Percentiles rank a stretch among this genome's conserved stretches.
Evolutionary conservation across 2,329 filamentous ascomycete species (phyloP).

Genomic region (Ascochyta rabiei): DNA sequence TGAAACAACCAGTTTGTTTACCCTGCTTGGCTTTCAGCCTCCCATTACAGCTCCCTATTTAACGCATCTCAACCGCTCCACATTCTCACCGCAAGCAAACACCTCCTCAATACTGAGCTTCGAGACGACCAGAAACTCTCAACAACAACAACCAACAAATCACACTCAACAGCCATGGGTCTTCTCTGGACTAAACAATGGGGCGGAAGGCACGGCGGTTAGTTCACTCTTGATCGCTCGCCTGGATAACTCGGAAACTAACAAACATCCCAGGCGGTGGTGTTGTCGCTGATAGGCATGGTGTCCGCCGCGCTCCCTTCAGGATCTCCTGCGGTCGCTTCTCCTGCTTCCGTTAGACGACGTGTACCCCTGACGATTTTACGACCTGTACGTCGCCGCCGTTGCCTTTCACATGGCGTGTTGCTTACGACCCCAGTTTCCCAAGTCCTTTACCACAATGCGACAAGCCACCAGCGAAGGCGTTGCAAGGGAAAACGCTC

Average conservation of each 20-base stretch:
- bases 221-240: conserved; percentile 21
- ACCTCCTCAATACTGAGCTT: background rate
- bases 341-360: conserved; percentile 59
- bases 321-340: conserved; percentile 57
- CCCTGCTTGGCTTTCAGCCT: conserved; percentile 23
- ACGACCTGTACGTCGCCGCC: conserved; percentile 31
- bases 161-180: conserved; percentile 46
- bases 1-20: conserved; percentile 15
- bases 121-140: background rate
- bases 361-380: conserved; percentile 23
- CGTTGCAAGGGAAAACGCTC: background rate
- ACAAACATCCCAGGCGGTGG: conserved; percentile 51
- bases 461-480: conserved; percentile 2
- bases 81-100: conserved; percentile 10
- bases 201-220: conserved; percentile 52
- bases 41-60: conserved; percentile 20
- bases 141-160: conserved; percentile 18
- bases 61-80: conserved; percentile 10
- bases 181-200: conserved; percentile 56
- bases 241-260: conserved; percentile 24
- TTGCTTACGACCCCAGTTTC: conserved; percentile 6
- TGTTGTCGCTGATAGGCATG: conserved; percentile 59
- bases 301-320: conserved; percentile 58
- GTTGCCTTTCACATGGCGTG: background rate
- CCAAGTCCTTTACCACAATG: background rate